phyloP scores from a whole-genome alignment of 2,329 filamentous ascomycete species.

The Sarocladium oryzae region DNA sequence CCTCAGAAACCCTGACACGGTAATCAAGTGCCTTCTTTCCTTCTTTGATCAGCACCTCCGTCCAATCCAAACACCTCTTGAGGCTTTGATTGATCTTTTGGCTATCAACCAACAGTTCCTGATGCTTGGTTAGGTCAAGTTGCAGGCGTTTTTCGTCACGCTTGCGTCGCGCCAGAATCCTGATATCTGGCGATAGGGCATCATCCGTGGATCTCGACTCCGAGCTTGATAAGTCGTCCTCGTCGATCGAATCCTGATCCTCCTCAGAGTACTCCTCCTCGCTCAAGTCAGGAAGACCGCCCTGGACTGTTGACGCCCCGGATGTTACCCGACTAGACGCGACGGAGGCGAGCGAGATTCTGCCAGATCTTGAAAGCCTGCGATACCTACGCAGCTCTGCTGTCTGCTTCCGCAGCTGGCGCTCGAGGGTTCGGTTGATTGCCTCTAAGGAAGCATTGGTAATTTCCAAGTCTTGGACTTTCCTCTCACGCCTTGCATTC shows the following conservation, averaged over 20 bases:
- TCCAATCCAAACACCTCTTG: constrained; percentile 81
- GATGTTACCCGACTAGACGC: constrained; percentile 39
- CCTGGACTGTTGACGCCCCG: constrained; percentile 33
- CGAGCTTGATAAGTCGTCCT: constrained; percentile 41
- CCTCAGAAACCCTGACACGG: constrained; percentile 68
- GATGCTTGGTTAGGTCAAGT: constrained; percentile 80
- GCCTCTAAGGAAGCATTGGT: constrained; percentile 91
- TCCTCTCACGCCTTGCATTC: constrained; percentile 86
- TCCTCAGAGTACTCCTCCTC: constrained; percentile 44
- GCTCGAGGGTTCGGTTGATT: constrained; percentile 88
- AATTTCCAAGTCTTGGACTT: constrained; percentile 93
- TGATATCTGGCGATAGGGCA: constrained; percentile 35
- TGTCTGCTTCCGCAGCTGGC: constrained; percentile 85
- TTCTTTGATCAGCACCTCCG: constrained; percentile 83
- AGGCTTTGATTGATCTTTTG: constrained; percentile 95
- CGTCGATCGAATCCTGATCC: constrained; percentile 43
- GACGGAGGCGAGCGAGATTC: constrained; percentile 54
- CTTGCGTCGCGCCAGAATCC: constrained; percentile 41
- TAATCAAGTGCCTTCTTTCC: constrained; percentile 84
- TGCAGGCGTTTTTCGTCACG: constrained; percentile 78
- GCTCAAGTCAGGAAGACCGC: constrained; percentile 44
- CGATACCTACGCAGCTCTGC: constrained; percentile 80
- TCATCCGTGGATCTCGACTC: constrained; percentile 22
- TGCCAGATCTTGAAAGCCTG: constrained; percentile 75
- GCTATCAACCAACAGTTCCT: constrained; percentile 79